Base-by-base conservation (phyloP, 2,329 filamentous ascomycete genomes). In the Aspergillus hiratsukae region DNA sequence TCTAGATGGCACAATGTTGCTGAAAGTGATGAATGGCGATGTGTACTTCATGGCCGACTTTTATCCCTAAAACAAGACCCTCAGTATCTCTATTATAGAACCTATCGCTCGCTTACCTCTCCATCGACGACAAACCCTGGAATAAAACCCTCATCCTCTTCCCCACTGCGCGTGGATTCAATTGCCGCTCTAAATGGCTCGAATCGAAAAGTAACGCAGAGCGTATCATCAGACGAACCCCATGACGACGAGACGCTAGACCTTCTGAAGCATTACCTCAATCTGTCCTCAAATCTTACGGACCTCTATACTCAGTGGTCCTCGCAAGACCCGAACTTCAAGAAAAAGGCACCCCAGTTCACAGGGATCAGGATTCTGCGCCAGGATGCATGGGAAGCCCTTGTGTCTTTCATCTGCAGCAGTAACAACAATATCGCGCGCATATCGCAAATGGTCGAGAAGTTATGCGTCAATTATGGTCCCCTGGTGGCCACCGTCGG, bases 381-480 rank as follows among this genome's bases (percentile, higher is more conserved):
- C 66, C 94, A 99, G 76, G 92, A 97, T 78, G 87, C 93, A 1
- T 99, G 95, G 94, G 94, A 99, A 74, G 87, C 94, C 0, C 80
- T 99, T 23, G 80, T 99, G 25, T 87, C 89, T 55, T 99, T 99
- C 74, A 99, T 99, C 61, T 99, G 94, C 80, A 97, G 92, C 75
- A 96, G 91, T 75, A 99, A 99, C 76, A 99, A 99, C 76, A 97
- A 99, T 71, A 99, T 99, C 58, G 83, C 87, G 2, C 85, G 94
- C 41, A 99, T 99, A 71, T 93, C 90, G 4, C 90, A 95, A 74
- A 99, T 99, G 94, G 91, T 93, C 23, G 87, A 95, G 64, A 97
- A 96, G 66, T 79, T 99, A 11, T 99, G 95, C 71, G 73, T 83
- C 28, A 83, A 95, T 67, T 99, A 97, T 67, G 94, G 94, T 0